Conservation (phyloP, 1,284 basidiomycete species). For the Xerocomus amazonicus region DNA sequence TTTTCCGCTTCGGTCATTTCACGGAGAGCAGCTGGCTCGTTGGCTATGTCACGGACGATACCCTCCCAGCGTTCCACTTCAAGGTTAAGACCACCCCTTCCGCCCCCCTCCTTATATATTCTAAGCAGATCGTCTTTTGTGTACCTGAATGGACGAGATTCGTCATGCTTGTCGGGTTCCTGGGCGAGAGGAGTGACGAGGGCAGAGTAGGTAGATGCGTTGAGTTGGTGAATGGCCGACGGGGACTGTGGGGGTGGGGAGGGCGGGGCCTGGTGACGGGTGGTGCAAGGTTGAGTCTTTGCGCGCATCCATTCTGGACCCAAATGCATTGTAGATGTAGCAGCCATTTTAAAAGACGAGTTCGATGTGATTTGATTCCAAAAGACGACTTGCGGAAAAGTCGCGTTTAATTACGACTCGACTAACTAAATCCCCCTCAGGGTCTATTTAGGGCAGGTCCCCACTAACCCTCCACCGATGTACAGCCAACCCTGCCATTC, state of each 20-base stretch:
- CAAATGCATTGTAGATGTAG: slow-evolving; percentile 72
- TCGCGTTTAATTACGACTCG: slow-evolving; percentile 16
- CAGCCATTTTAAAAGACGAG: slow-evolving; percentile 51
- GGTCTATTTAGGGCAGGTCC: slow-evolving; percentile 34
- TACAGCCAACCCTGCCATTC: slow-evolving; percentile 37
- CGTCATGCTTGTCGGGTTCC: slow-evolving; percentile 55
- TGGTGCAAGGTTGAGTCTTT: slow-evolving; percentile 53
- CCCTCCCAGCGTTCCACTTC: slow-evolving; percentile 87
- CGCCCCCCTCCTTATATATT: slow-evolving; percentile 79
- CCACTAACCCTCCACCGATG: slow-evolving; percentile 29
- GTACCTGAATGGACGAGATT: slow-evolving; percentile 78
- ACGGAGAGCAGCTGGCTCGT: slow-evolving; percentile 71
- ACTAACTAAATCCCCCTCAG: slow-evolving; percentile 1
- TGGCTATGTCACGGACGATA: slow-evolving; percentile 72
- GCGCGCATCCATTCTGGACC: slow-evolving; percentile 88
- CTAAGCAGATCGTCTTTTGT: slow-evolving; percentile 81
- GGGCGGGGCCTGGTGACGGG: slow-evolving; percentile 51
- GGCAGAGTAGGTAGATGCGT: slow-evolving; percentile 75
- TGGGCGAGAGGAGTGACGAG: slow-evolving; percentile 59
- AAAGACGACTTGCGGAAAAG: slow-evolving; percentile 27
- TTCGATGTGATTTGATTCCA: slow-evolving; percentile 16
- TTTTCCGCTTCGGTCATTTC: slow-evolving; percentile 83
- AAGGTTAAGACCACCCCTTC: slow-evolving; percentile 69
- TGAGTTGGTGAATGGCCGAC: slow-evolving; percentile 41
- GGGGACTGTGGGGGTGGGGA: slow-evolving; percentile 51